Conservation (phyloP, 768 basidiomycete genomes). For the Lactifluus piperatus region DNA sequence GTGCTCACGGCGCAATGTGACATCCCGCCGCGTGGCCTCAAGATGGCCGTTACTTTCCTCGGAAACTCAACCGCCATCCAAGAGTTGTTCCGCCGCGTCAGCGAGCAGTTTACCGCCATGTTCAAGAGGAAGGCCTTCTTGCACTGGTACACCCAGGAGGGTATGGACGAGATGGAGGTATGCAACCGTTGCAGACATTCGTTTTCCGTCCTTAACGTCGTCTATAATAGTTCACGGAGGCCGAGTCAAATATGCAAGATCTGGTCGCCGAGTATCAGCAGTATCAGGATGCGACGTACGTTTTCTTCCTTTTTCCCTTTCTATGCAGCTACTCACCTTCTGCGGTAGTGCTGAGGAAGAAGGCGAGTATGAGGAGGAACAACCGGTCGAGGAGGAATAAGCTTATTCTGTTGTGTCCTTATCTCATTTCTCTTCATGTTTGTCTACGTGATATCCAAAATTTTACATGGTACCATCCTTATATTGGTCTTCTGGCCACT, state of each 20-base stretch:
- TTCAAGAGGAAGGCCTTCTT: constrained; percentile 98
- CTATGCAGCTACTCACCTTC: constrained; percentile 8
- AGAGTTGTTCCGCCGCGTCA: constrained; percentile 98
- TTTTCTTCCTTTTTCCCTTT: constrained; percentile 21
- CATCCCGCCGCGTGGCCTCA: constrained; percentile 89
- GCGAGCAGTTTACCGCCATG: constrained; percentile 98
- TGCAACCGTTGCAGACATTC: constrained; percentile 16
- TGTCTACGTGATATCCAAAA: constrained; percentile 21
- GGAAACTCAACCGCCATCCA: constrained; percentile 97
- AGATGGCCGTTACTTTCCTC: constrained; percentile 97
- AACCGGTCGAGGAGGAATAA: constrained; percentile 32
- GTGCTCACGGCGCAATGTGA: constrained; percentile 97
- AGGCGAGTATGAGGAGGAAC: constrained; percentile 83
- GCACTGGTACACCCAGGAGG: constrained; percentile 99
- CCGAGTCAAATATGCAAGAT: constrained; percentile 99
- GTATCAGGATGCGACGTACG: constrained; percentile 90
- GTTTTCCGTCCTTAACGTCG: neutral
- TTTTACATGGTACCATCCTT: constrained; percentile 19
- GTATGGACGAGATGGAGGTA: constrained; percentile 98
- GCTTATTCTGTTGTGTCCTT: neutral
- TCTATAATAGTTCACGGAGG: constrained; percentile 75
- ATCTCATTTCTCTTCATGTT: constrained; percentile 9
- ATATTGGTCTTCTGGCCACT: constrained; percentile 17
- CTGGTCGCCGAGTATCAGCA: constrained; percentile 97
- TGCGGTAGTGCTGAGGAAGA: constrained; percentile 69